Evolutionary conservation across 306 rosid genomes (phyloP).

Genomic region (Medicago truncatula): DNA sequence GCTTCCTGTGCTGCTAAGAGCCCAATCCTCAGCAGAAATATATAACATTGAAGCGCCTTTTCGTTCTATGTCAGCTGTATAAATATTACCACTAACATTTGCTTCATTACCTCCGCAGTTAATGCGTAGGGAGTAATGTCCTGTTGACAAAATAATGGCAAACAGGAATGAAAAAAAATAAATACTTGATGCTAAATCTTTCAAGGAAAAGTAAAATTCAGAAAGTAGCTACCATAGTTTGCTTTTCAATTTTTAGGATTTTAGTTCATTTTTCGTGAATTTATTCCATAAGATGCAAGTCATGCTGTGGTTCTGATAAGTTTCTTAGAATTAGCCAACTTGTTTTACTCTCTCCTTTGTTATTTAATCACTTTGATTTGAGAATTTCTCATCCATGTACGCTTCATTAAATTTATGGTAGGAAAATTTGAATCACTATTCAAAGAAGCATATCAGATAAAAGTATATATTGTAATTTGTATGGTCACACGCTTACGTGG

Average conservation of each 20-base stretch:
- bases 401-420: slow-evolving; percentile 1
- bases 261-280: background rate
- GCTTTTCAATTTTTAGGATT: background rate
- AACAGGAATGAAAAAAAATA: background rate
- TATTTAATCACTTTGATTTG: no score
- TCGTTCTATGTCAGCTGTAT: slow-evolving; percentile 71
- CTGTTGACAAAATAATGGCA: slow-evolving; percentile 49
- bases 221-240: background rate
- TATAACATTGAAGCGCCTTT: slow-evolving; percentile 80
- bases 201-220: background rate
- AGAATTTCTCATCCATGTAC: slow-evolving; percentile 1
- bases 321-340: no score
- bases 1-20: slow-evolving; percentile 89
- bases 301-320: background rate
- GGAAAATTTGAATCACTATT: background rate
- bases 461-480: slow-evolving; percentile 15
- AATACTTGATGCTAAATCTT: slow-evolving; percentile 6
- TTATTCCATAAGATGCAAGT: slow-evolving; percentile 7
- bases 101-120: slow-evolving; percentile 90
- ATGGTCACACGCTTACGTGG: slow-evolving; percentile 50
- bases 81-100: slow-evolving; percentile 50
- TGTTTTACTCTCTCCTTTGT: no score
- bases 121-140: slow-evolving; percentile 61
- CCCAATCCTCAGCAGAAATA: slow-evolving; percentile 72
- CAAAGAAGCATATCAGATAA: slow-evolving; percentile 13